phyloP scores from a whole-genome alignment of 176 grass and related monocot species.

The Aegilops longissima region DNA sequence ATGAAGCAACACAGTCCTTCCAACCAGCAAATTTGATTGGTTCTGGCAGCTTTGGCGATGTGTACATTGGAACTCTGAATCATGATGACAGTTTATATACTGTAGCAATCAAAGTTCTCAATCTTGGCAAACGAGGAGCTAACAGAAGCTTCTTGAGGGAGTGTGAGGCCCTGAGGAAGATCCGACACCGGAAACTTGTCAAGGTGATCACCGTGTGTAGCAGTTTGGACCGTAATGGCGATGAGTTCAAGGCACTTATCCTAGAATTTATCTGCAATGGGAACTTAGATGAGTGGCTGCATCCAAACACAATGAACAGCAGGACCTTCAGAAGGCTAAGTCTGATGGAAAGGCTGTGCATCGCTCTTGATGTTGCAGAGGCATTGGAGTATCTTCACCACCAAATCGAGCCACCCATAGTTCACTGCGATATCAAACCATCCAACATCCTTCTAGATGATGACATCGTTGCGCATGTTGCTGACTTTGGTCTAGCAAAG shows the following conservation, averaged over 20 bases:
- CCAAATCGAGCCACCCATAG: not conserved
- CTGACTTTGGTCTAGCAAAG: not conserved
- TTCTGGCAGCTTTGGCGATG: not conserved
- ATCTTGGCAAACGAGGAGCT: not conserved
- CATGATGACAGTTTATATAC: not conserved
- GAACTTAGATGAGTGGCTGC: constrained; percentile 16
- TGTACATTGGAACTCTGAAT: constrained; percentile 7
- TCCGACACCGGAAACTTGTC: not conserved
- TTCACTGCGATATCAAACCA: constrained; percentile 62
- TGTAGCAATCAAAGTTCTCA: not conserved
- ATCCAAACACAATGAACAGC: not conserved
- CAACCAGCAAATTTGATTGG: not conserved
- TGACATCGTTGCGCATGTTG: constrained; percentile 16
- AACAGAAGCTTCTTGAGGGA: not conserved
- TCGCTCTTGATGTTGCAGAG: constrained; percentile 31
- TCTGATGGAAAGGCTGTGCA: not conserved
- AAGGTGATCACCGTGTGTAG: not conserved
- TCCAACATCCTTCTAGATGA: constrained; percentile 59
- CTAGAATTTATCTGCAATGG: constrained; percentile 36
- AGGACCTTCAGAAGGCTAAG: not conserved
- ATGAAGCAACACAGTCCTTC: constrained; percentile 20
- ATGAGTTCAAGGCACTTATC: not conserved
- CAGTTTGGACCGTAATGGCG: not conserved
- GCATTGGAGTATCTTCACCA: constrained; percentile 7
- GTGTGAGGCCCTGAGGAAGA: not conserved